Base-by-base conservation (phyloP, 2,329 filamentous ascomycete species). In the Metarhizium guizhouense region DNA sequence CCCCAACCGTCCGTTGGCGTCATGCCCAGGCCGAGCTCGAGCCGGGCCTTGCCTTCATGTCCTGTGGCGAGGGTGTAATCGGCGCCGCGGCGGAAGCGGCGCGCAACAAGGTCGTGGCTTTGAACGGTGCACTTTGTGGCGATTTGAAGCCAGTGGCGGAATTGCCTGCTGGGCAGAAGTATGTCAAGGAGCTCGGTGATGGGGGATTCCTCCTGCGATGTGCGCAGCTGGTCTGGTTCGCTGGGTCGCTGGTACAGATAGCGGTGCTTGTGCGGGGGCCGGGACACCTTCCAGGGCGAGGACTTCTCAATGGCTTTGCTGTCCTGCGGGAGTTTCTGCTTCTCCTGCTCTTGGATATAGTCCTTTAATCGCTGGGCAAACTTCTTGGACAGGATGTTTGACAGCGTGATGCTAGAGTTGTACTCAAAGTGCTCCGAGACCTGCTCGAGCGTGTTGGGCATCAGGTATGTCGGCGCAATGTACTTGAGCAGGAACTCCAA, bases 11-110 rank as follows among this genome's bases (percentile, higher is more conserved):
- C 71, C 0, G 86, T 91, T 0, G 94, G 91, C 4, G 94, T 97
- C 58, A 97, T 80, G 47, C 88, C 86, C 2, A 99, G 78, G 56
- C 90, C 95, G 53, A 96, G 80, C 70, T 99, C 94, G 3, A 99
- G 75, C 50, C 90, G 86, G 13, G 90, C 82, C 63, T 90, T 81
- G 55, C 84, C 84, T 40, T 83, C 86, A 67, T 95, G 90, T 25
- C 88, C 86, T 20, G 89, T 96, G 2, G 94, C 94, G 20, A 99
- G 82, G 3, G 93, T 95, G 69, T 99, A 99, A 72, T 99, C 94
- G 59, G 85, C 74, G 6, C 94, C 90, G 51, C 84, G 84, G 8
- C 94, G 84, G 77, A 99, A 99, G 38, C 92, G 84, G 25, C 94
- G 84, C 0, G 89, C 90, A n/a, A 95, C 72, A 52, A 95, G 72